Evolutionary conservation across 2,329 filamentous ascomycete species (phyloP).

Genomic region (Alternaria novae-zelandiae): DNA sequence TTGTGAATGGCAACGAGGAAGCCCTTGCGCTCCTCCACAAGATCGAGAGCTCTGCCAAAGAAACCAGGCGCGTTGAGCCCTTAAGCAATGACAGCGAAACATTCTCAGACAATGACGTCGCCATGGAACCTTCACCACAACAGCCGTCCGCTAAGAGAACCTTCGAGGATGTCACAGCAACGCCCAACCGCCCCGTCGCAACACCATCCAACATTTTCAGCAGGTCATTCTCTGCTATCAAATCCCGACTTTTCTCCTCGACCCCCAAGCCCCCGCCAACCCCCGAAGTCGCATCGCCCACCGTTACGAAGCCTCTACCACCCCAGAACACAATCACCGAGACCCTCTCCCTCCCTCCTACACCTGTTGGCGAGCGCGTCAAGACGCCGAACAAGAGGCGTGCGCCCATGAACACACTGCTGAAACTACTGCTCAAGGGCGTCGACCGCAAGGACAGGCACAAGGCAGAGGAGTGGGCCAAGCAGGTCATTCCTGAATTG

Average conservation of each 20-base stretch:
- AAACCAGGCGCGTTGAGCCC: conserved; percentile 3
- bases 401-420: conserved; percentile 20
- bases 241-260: conserved; percentile 22
- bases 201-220: conserved; percentile 22
- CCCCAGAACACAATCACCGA: conserved; percentile 27
- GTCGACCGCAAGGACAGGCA: conserved; percentile 24
- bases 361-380: conserved; percentile 35
- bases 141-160: conserved; percentile 4
- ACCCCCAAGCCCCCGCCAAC: conserved; percentile 7
- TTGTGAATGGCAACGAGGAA: conserved; percentile 22
- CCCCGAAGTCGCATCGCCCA: conserved; percentile 10
- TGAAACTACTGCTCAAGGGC: conserved; percentile 27
- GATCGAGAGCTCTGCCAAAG: conserved; percentile 25
- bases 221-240: conserved; percentile 31
- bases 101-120: conserved; percentile 1
- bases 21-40: conserved; percentile 30
- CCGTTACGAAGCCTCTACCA: conserved; percentile 17
- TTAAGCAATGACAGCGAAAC: background rate
- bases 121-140: conserved; percentile 4
- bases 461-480: conserved; percentile 37
- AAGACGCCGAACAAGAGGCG: conserved; percentile 22
- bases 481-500: conserved; percentile 25
- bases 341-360: conserved; percentile 32
- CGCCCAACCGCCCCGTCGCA: conserved; percentile 13
- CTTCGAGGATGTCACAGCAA: conserved; percentile 6